Base-by-base conservation (phyloP, 441 rosid species). In the Aquilaria agallochum region DNA sequence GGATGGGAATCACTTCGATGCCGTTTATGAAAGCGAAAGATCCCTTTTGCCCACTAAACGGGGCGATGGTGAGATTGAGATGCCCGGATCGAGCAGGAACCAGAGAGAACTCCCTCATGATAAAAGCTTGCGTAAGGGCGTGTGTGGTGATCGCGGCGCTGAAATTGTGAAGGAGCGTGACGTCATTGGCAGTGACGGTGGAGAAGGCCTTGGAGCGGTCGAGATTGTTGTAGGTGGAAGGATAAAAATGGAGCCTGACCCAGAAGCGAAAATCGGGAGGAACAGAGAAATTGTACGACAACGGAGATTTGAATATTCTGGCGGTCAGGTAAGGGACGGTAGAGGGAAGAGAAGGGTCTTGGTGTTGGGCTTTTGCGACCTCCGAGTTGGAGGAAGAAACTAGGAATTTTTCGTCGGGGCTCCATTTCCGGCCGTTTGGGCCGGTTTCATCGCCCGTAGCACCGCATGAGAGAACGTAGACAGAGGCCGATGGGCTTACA, bases 271-370 rank as follows among this genome's bases (percentile, higher is more conserved):
- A 56, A 46, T 68, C 70, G 9, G 74, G 55, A 31, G 81, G 66
- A 47, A 86, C 74, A 0, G 92, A 69, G 55, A 89, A 81, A 33
- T 67, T 68, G 44, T 84, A 89, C 0, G 86, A 74, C 5, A 84
- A 75, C 0, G 69, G 76, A 15, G 85, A 69, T 9, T 78, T 74
- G 69, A 88, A 92, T 61, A 89, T 78, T 66, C 96, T 82, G 34
- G 89, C 89, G 2, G 81, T 75, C 96, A 87, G 84, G 68, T 85
- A 92, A 5, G 95, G 98, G 12, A 86, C 60, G 4, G 78, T 70
- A 0, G 96, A 89, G 31, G 89, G 90, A 55, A 89, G 80, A 0
- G 93, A 82, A 60, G 96, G 86, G 62, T 92, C 96, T 66, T 87
- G 93, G 55, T 55, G 75, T 3, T 74, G 66, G 2, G 96, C 88